Evolutionary conservation across 2,329 filamentous ascomycete species (phyloP).

Genomic region (Colletotrichum shisoi): DNA sequence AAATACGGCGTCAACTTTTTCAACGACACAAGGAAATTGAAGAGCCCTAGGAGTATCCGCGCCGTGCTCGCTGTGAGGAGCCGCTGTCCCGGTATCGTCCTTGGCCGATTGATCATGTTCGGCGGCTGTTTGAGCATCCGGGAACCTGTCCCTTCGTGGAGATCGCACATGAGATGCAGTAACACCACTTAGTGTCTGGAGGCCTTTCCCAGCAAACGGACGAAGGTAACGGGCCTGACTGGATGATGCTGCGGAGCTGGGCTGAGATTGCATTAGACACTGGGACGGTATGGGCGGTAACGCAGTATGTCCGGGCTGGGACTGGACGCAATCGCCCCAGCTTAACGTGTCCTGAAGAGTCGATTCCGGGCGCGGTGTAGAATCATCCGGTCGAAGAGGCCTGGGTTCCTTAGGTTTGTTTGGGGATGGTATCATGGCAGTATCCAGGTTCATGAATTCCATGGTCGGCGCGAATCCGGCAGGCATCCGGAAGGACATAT

Average conservation of each 20-base stretch:
- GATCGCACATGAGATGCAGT: constrained; percentile 46
- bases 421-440: constrained; percentile 49
- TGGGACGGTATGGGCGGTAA: constrained; percentile 60
- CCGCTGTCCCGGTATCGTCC: constrained; percentile 44
- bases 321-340: constrained; percentile 57
- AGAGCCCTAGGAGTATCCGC: constrained; percentile 42
- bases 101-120: constrained; percentile 39
- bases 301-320: constrained; percentile 48
- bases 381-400: constrained; percentile 41
- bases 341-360: constrained; percentile 65
- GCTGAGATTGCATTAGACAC: constrained; percentile 61
- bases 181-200: constrained; percentile 60
- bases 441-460: constrained; percentile 53
- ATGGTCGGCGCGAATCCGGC: constrained; percentile 49
- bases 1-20: constrained; percentile 36
- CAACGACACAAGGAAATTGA: constrained; percentile 31
- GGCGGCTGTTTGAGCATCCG: constrained; percentile 36
- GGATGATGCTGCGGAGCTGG: constrained; percentile 62
- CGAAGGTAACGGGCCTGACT: constrained; percentile 60
- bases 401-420: constrained; percentile 44
- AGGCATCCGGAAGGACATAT: constrained; percentile 55
- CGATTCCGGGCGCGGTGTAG: constrained; percentile 47
- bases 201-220: constrained; percentile 64
- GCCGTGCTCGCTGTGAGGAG: constrained; percentile 40
- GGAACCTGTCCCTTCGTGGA: constrained; percentile 46